Evolutionary conservation across 371 early-diverging fungal species (phyloP), one percentile per base, ranked within the genome.

Genomic region (Mucor plumbeus): DNA sequence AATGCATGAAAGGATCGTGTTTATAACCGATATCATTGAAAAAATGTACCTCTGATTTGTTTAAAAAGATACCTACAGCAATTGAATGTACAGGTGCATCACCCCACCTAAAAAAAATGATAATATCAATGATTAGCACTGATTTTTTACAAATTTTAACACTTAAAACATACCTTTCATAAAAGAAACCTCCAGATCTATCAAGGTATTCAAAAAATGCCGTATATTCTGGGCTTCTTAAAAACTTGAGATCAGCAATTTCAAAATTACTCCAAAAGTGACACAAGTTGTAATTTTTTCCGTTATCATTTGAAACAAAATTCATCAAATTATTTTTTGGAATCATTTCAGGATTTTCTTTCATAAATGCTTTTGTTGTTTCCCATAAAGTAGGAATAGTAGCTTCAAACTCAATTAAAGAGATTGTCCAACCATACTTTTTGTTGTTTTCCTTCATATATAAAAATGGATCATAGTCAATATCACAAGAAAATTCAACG

Each of bases 221-320:
- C 17, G 75, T 65, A 71, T 97, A 98, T 40, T 78, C 84, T 9
- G 81, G 73, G 17, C 86, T 78, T 67, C 96, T 83, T 71, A 91
- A 90, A 73, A 96, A 92, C 19, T 89, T 85, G 69, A 98, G 83
- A 71, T 87, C 87, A n/a, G 84, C 98, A 62, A 98, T 95, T 77
- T 98, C 98, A 85, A 98, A 98, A 70, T 97, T 98, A 41, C 94
- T 92, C 98, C 98, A 97, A 70, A 97, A 98, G 69, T 97, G 97
- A 71, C 97, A 96, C 17, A 88, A 71, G 58, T 90, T 91, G 73
- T 91, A 91, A 21, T 66, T 63, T 7, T 65, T 55, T 15, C 81
- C 81, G 19, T 62, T 61, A 36, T 78, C 65, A 48, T 78, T 71
- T 31, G 77, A 71, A 0, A 81, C 64, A 59, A 78, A 76, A 15